phyloP scores from a whole-genome alignment of 176 grass and related monocot species.

The Canna indica region DNA sequence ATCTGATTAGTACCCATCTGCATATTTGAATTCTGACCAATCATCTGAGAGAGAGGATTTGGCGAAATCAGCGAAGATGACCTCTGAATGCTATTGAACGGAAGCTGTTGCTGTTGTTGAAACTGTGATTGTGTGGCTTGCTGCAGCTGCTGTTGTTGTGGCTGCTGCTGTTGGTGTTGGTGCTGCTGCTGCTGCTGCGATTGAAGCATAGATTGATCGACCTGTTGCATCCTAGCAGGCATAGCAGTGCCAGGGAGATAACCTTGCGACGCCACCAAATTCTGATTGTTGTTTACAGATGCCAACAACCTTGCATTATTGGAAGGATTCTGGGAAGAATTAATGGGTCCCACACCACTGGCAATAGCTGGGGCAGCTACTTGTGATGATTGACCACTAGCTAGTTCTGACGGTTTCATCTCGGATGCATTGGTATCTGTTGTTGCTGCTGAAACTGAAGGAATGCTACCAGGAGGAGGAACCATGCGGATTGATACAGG shows the following conservation, averaged over 20 bases:
- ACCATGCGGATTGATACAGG: conserved; percentile 29
- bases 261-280: conserved; percentile 47
- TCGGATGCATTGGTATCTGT: conserved; percentile 47
- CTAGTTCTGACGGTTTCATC: conserved; percentile 58
- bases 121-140: conserved; percentile 56
- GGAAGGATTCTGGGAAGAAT: conserved; percentile 45
- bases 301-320: conserved; percentile 49
- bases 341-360: conserved; percentile 35
- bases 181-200: conserved; percentile 49
- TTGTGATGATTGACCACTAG: conserved; percentile 52
- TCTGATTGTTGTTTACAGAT: conserved; percentile 52
- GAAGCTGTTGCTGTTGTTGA: conserved; percentile 63
- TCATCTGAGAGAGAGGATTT: conserved; percentile 65
- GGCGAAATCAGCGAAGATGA: conserved; percentile 47
- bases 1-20: conserved; percentile 51
- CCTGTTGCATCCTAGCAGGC: conserved; percentile 12
- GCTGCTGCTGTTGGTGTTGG: conserved; percentile 35
- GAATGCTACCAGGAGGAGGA: conserved; percentile 30
- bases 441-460: conserved; percentile 32
- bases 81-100: conserved; percentile 55
- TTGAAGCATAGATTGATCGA: conserved; percentile 17
- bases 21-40: conserved; percentile 49
- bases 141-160: conserved; percentile 33
- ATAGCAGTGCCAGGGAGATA: conserved; percentile 5
- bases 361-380: conserved; percentile 39